Conservation (phyloP, 805 yeast genomes). For the Cyberlindnera samutprakarnensis region DNA sequence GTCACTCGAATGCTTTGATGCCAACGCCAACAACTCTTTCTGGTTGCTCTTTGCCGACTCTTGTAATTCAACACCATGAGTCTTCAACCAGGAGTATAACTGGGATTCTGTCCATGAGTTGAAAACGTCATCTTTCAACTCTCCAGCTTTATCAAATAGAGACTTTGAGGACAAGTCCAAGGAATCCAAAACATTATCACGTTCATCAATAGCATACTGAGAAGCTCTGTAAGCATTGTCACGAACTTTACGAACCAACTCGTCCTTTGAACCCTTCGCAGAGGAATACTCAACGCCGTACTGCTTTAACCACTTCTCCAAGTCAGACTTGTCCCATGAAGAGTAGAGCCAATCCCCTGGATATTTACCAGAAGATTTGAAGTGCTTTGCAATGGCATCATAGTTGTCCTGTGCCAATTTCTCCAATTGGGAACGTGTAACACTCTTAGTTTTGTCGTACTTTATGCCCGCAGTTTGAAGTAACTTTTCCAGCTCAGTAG, state of each 20-base stretch:
- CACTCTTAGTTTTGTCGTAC: conserved; percentile 19
- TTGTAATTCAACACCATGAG: conserved; percentile 34
- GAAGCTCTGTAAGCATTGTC: conserved; percentile 39
- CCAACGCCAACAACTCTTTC: conserved; percentile 29
- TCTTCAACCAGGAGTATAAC: conserved; percentile 44
- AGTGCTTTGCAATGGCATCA: conserved; percentile 28
- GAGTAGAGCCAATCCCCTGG: conserved; percentile 47
- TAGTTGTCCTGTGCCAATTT: conserved; percentile 34
- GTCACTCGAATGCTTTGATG: conserved; percentile 26
- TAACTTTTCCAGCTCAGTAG: conserved; percentile 25
- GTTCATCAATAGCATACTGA: conserved; percentile 29
- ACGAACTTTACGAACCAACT: conserved; percentile 38
- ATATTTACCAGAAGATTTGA: conserved; percentile 35
- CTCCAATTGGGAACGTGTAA: conserved; percentile 32
- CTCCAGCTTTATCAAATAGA: conserved; percentile 31
- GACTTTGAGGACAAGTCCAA: conserved; percentile 29
- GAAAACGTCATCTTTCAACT: conserved; percentile 36
- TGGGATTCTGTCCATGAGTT: conserved; percentile 48
- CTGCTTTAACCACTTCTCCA: conserved; percentile 41
- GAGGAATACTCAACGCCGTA: conserved; percentile 32
- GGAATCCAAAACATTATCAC: conserved; percentile 31
- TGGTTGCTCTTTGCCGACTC: conserved; percentile 27
- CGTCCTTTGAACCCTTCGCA: conserved; percentile 34
- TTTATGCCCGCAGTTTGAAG: conserved; percentile 27
- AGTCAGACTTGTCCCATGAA: conserved; percentile 43